phyloP scores from a whole-genome alignment of 805 yeast genomes.

The Pichia heedii region DNA sequence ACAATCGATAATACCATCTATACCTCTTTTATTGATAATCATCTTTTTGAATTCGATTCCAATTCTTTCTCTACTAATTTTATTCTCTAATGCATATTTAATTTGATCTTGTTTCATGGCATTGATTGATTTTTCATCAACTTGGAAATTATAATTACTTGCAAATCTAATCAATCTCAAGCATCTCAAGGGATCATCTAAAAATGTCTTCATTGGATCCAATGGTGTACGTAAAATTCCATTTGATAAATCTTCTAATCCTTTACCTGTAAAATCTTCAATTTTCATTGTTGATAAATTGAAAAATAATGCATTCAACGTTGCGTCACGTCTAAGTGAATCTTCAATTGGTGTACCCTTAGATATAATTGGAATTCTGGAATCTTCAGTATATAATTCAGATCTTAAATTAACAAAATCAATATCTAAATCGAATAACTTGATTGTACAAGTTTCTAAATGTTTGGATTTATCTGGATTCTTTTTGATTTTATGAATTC shows the following conservation, averaged over 20 bases:
- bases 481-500: slow-evolving; percentile 65
- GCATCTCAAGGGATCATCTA: slow-evolving; percentile 91
- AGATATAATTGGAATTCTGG: slow-evolving; percentile 75
- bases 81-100: slow-evolving; percentile 48
- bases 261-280: slow-evolving; percentile 79
- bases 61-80: slow-evolving; percentile 84
- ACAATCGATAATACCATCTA: slow-evolving; percentile 51
- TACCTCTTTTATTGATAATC: slow-evolving; percentile 36
- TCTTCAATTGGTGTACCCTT: slow-evolving; percentile 91
- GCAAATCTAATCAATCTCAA: slow-evolving; percentile 82
- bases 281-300: slow-evolving; percentile 59
- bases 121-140: slow-evolving; percentile 47
- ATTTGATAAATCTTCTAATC: slow-evolving; percentile 57
- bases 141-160: slow-evolving; percentile 57
- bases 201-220: slow-evolving; percentile 73
- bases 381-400: slow-evolving; percentile 74
- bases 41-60: slow-evolving; percentile 81
- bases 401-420: slow-evolving; percentile 90
- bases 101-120: slow-evolving; percentile 61
- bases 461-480: slow-evolving; percentile 97
- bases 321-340: slow-evolving; percentile 90
- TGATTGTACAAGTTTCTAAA: slow-evolving; percentile 92
- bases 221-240: slow-evolving; percentile 85
- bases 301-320: slow-evolving; percentile 85
- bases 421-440: slow-evolving; percentile 70